Evolutionary conservation across 2,329 filamentous ascomycete genomes (phyloP).

Genomic region (Neurospora sp.): DNA sequence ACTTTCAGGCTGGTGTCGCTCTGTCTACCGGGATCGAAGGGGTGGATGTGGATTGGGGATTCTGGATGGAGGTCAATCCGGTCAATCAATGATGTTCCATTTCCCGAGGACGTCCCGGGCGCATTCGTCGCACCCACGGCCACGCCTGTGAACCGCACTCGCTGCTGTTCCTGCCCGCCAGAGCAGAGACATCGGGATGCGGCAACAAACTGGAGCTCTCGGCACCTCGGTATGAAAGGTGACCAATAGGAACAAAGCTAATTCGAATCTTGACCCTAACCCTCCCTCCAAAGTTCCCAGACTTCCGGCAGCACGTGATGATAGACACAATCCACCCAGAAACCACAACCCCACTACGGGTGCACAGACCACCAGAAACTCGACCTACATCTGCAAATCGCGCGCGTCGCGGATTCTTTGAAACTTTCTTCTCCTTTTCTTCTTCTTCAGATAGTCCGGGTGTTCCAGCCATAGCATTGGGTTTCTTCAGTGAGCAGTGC

Average conservation of each 20-base stretch:
- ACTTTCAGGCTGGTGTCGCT: neutral
- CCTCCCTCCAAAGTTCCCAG: neutral
- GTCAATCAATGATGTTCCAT: constrained; percentile 11
- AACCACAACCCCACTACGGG: neutral
- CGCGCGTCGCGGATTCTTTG: constrained; percentile 8
- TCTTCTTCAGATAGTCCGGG: constrained; percentile 42
- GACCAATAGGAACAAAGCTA: constrained; percentile 13
- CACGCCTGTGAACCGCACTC: neutral
- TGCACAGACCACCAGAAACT: constrained; percentile 28
- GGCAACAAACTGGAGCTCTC: constrained; percentile 14
- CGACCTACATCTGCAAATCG: constrained; percentile 34
- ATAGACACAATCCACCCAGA: neutral
- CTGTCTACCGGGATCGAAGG: constrained; percentile 4
- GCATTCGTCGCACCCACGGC: neutral
- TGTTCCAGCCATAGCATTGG: constrained; percentile 27
- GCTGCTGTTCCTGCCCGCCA: neutral
- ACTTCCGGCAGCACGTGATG: constrained; percentile 7
- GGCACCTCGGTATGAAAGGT: constrained; percentile 15
- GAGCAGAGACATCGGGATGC: constrained; percentile 3
- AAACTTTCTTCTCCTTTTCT: constrained; percentile 14
- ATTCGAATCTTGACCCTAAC: constrained; percentile 13
- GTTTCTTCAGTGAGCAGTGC: constrained; percentile 21
- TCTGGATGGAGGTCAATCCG: neutral
- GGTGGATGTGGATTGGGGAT: neutral
- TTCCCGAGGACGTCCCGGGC: neutral